Conservation (phyloP, 2,329 filamentous ascomycete genomes). For the Penicillium sp. region DNA sequence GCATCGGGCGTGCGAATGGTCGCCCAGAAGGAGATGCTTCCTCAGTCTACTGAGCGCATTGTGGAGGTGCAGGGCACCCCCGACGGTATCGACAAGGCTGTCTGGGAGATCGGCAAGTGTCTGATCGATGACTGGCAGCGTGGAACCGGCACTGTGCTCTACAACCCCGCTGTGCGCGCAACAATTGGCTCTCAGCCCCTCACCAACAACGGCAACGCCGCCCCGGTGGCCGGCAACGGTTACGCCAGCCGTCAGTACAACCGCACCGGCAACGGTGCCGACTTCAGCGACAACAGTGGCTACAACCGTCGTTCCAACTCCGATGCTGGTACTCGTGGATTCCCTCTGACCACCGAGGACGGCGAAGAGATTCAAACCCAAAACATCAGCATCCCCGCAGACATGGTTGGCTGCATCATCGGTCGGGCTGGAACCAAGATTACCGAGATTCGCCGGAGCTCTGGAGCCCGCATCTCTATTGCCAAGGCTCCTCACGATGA, state of each 20-base stretch:
- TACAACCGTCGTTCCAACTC: slow-evolving; percentile 81
- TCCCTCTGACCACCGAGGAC: slow-evolving; percentile 89
- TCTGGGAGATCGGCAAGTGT: slow-evolving; percentile 99
- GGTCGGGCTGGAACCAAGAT: slow-evolving; percentile 95
- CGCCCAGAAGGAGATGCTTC: slow-evolving; percentile 98
- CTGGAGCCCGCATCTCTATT: slow-evolving; percentile 94
- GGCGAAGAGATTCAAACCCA: slow-evolving; percentile 98
- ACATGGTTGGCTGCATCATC: slow-evolving; percentile 99
- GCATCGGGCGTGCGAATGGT: slow-evolving; percentile 97
- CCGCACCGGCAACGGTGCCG: slow-evolving; percentile 91
- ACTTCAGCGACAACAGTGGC: slow-evolving; percentile 84
- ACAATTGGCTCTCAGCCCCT: slow-evolving; percentile 62
- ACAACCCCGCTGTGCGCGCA: slow-evolving; percentile 92
- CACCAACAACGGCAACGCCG: slow-evolving; percentile 51
- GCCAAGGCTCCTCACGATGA: slow-evolving; percentile 97
- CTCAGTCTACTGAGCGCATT: slow-evolving; percentile 96
- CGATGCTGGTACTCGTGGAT: slow-evolving; percentile 76
- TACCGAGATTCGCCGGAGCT: slow-evolving; percentile 96
- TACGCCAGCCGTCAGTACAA: slow-evolving; percentile 72
- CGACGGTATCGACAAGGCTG: slow-evolving; percentile 90
- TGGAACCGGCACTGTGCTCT: slow-evolving; percentile 93
- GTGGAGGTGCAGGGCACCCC: slow-evolving; percentile 95
- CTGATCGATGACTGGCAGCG: slow-evolving; percentile 97
- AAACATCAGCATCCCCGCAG: slow-evolving; percentile 98
- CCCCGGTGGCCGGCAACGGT: slow-evolving; percentile 49